Base-by-base conservation (phyloP, 1,139 yeast species). In the Dujonia santamariae region DNA sequence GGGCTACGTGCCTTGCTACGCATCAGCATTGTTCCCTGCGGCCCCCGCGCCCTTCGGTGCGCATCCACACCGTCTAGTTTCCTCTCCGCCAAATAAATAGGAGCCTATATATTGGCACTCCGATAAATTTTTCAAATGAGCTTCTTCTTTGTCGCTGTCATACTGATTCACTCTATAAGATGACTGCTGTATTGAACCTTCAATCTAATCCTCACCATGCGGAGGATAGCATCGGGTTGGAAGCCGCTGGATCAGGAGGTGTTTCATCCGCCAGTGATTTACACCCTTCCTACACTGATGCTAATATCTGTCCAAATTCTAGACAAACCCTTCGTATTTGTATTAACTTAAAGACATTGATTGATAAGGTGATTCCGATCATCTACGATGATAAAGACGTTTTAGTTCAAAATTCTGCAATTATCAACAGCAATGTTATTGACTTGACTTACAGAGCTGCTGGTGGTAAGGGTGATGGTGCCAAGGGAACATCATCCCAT, bases 291-390 rank as follows among this genome's bases (percentile, higher is more conserved):
- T 40, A 32, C 37, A 29, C 38, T 14, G 48, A 46, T 28, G 41
- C 39, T 16, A 50, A 39, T 38, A n/a, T n/a, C n/a, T 58, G 67
- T 19, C 88, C 90, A 8, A 73, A 76, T 30, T 66, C 88, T 7
- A 68, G 92, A 44, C 95, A 86, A 54, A 69, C 79, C 1, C 66
- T 86, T 39, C 67, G 92, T 35, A 78, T 87, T 35, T 84, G 94
- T 26, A 60, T 84, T 40, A 83, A 86, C 47, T 67, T 87, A 53
- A 86, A 87, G 53, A 63, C 67, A 33, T 63, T 87, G 30, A 79
- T 87, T 40, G 96, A 87, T 54, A 67, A 73, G 34, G 67, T 82
- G 11, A 70, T 87, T 18, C 88, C 95, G 0, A 72, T 81, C 29
- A 77, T 75, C 14, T 75, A 78, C 41, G 72, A 72, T 4, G 71